Percentiles rank a stretch among this genome's conserved stretches.
Evolutionary conservation across 2,329 filamentous ascomycete species (phyloP).

Genomic region (Penicillium sp.): DNA sequence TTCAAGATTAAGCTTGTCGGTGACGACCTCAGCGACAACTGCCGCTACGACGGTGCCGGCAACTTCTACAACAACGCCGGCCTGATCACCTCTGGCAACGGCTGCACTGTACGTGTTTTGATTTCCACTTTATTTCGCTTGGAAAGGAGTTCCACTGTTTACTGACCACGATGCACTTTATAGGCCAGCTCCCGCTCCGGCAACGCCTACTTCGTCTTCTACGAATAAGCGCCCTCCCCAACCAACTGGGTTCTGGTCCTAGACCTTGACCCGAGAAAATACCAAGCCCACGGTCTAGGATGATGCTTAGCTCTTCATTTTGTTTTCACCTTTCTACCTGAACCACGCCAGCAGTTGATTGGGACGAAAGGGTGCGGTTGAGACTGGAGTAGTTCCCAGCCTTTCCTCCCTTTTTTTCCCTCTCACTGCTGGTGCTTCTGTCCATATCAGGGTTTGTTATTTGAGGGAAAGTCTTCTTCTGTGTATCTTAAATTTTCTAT

Average conservation of each 20-base stretch:
- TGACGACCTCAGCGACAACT: slow-evolving; percentile 60
- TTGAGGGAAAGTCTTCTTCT: slow-evolving; percentile 35
- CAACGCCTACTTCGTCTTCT: slow-evolving; percentile 53
- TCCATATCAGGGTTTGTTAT: slow-evolving; percentile 35
- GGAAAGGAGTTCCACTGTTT: not conserved
- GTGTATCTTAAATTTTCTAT: slow-evolving; percentile 40
- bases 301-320: slow-evolving; percentile 9
- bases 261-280: slow-evolving; percentile 8
- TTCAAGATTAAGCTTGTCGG: slow-evolving; percentile 79
- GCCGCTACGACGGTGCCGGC: slow-evolving; percentile 65
- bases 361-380: not conserved
- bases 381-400: not conserved
- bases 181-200: slow-evolving; percentile 55
- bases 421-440: slow-evolving; percentile 17
- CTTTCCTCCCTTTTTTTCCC: slow-evolving; percentile 7
- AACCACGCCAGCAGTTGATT: slow-evolving; percentile 3
- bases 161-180: slow-evolving; percentile 13
- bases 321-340: slow-evolving; percentile 3
- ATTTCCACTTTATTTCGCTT: not conserved
- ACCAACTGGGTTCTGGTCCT: slow-evolving; percentile 4
- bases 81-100: slow-evolving; percentile 51
- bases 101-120: slow-evolving; percentile 75
- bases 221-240: slow-evolving; percentile 22
- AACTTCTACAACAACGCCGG: slow-evolving; percentile 58
- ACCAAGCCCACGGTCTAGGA: slow-evolving; percentile 16